phyloP scores from a whole-genome alignment of 345 rosid genomes.

The Eucalyptus cloeziana region DNA sequence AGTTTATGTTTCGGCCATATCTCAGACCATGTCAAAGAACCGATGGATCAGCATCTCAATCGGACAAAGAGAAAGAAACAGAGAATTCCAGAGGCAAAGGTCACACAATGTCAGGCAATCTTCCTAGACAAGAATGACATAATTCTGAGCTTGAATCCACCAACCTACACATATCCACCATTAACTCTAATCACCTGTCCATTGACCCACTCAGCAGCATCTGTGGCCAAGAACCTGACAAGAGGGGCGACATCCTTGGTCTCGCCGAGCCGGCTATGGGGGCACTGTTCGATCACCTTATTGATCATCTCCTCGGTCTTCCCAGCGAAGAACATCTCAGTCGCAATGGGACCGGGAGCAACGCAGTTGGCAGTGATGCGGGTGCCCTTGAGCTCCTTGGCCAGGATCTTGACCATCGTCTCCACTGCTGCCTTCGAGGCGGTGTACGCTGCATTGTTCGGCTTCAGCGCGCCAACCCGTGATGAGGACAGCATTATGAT shows the following conservation, averaged over 20 bases:
- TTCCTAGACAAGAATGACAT: neutral
- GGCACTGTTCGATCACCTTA: neutral
- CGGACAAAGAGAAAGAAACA: neutral
- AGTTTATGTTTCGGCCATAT: neutral
- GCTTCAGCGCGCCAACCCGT: neutral
- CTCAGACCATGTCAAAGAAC: neutral
- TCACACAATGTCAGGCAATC: neutral
- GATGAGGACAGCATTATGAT: slow-evolving; percentile 2
- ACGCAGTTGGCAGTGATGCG: slow-evolving; percentile 1
- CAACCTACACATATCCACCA: slow-evolving; percentile 1
- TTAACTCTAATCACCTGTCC: slow-evolving; percentile 1
- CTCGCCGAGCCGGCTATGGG: neutral
- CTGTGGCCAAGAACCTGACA: slow-evolving; percentile 2
- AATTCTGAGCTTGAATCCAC: neutral
- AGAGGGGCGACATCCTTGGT: neutral
- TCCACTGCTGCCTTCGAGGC: slow-evolving; percentile 6
- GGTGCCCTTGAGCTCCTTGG: slow-evolving; percentile 11
- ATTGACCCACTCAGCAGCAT: slow-evolving; percentile 5
- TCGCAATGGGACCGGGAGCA: neutral
- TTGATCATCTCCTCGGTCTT: slow-evolving; percentile 1
- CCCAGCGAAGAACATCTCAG: slow-evolving; percentile 1
- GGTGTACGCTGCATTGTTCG: neutral
- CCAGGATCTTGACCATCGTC: slow-evolving; percentile 4
- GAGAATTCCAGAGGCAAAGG: neutral
- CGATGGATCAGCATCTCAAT: neutral